phyloP scores from a whole-genome alignment of 208 protist species.

The Leishmania martiniquensis region DNA sequence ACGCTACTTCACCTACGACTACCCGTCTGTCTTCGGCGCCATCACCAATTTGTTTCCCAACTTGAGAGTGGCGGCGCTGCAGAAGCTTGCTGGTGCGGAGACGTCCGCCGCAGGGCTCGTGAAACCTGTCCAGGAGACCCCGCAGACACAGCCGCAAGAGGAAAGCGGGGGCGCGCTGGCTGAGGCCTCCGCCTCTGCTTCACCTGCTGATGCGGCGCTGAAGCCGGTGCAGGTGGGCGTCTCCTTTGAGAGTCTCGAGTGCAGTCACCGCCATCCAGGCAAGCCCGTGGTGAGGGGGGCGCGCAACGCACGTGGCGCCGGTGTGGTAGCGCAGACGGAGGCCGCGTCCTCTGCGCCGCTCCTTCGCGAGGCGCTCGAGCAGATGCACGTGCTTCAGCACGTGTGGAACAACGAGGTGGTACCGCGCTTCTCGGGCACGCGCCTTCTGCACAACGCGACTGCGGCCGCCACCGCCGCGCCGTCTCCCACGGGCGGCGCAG shows the following conservation, averaged over 20 bases:
- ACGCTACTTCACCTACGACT: slow-evolving; percentile 36
- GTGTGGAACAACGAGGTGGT: slow-evolving; percentile 50
- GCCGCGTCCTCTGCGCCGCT: neutral
- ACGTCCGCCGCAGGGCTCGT: slow-evolving; percentile 15
- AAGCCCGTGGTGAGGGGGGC: neutral
- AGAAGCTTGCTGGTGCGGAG: slow-evolving; percentile 59
- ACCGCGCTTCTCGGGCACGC: slow-evolving; percentile 10
- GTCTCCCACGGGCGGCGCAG: neutral
- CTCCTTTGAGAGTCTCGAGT: slow-evolving; percentile 16
- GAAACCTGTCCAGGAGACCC: slow-evolving; percentile 14
- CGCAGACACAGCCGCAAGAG: too few relatives aligned
- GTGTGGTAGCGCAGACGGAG: neutral
- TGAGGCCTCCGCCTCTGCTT: slow-evolving; percentile 2
- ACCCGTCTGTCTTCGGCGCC: slow-evolving; percentile 40
- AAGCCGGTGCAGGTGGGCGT: slow-evolving; percentile 26
- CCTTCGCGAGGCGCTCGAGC: slow-evolving; percentile 29
- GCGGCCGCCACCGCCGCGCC: neutral
- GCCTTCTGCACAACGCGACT: slow-evolving; percentile 3
- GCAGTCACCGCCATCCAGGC: neutral
- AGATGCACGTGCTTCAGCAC: slow-evolving; percentile 41
- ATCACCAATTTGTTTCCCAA: slow-evolving; percentile 71
- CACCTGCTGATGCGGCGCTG: neutral
- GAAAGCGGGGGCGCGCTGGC: neutral
- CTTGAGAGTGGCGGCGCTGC: slow-evolving; percentile 47
- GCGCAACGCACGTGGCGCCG: neutral